Percentiles rank a stretch among this genome's conserved stretches.
Evolutionary conservation across 2,329 filamentous ascomycete species (phyloP).

Genomic region (Mycocentrospora acerina): DNA sequence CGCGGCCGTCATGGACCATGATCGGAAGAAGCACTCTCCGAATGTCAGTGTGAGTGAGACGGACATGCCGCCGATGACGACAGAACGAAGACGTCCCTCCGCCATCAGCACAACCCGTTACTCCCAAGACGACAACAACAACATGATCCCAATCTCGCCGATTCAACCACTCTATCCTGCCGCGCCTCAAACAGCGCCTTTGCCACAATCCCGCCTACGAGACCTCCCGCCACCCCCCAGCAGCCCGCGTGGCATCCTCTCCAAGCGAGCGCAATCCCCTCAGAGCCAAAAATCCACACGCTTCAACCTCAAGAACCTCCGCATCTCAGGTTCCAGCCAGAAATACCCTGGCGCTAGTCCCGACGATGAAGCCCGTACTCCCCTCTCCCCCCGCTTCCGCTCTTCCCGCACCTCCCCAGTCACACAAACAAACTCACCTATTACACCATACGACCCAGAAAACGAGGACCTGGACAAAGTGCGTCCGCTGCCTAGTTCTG

Average conservation of each 20-base stretch:
- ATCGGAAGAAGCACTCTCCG: conserved; percentile 54
- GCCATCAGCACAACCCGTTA: conserved; percentile 32
- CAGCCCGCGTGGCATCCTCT: conserved; percentile 40
- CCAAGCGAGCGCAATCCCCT: conserved; percentile 39
- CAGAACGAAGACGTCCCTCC: conserved; percentile 23
- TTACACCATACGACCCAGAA: conserved; percentile 33
- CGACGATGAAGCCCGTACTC: conserved; percentile 52
- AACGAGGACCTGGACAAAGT: conserved; percentile 39
- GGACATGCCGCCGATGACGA: conserved; percentile 6
- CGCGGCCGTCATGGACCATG: conserved; percentile 87
- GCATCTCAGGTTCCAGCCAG: conserved; percentile 59
- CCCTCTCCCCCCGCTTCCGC: conserved; percentile 59
- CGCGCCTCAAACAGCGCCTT: too few relatives aligned
- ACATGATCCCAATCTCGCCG: conserved; percentile 43
- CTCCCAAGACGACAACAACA: conserved; percentile 30
- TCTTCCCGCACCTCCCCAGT: conserved; percentile 56
- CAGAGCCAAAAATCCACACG: conserved; percentile 43
- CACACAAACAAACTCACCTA: conserved; percentile 37
- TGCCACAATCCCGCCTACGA: too few relatives aligned
- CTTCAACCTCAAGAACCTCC: conserved; percentile 56
- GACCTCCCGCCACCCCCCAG: conserved; percentile 21
- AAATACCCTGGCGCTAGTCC: conserved; percentile 44
- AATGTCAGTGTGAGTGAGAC: conserved; percentile 28
- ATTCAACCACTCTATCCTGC: too few relatives aligned
- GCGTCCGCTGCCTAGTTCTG: conserved; percentile 39